Evolutionary conservation across 2,329 filamentous ascomycete genomes (phyloP).

Genomic region (Epichloe sp.): DNA sequence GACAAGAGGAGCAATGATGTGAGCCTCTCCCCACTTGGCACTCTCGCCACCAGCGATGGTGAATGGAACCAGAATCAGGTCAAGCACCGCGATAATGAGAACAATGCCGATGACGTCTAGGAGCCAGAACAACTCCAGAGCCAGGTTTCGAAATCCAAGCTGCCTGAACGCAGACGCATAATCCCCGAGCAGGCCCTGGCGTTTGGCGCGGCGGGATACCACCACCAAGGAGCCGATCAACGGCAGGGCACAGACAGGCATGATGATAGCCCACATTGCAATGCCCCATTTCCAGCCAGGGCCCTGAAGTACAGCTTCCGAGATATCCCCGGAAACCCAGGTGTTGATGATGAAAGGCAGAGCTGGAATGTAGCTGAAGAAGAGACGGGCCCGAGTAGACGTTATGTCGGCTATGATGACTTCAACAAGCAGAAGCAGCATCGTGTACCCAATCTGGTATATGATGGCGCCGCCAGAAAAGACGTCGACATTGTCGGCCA

Average conservation of each 20-base stretch:
- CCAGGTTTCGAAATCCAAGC: conserved; percentile 27
- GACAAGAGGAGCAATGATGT: conserved; percentile 42
- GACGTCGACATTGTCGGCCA: conserved; percentile 29
- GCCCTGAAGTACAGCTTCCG: conserved; percentile 29
- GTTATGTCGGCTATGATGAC: conserved; percentile 59
- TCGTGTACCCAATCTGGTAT: conserved; percentile 48
- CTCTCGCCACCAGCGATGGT: conserved; percentile 35
- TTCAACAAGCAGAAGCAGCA: conserved; percentile 46
- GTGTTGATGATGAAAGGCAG: conserved; percentile 51
- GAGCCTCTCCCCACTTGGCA: conserved; percentile 32
- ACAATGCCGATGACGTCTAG: conserved; percentile 44
- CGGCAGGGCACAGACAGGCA: conserved; percentile 47
- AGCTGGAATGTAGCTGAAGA: conserved; percentile 47
- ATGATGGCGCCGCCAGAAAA: conserved; percentile 50
- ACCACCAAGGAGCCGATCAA: conserved; percentile 42
- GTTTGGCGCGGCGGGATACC: conserved; percentile 43
- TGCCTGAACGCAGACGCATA: conserved; percentile 14
- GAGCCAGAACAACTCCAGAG: conserved; percentile 35
- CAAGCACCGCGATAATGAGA: conserved; percentile 41
- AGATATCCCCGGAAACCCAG: conserved; percentile 47
- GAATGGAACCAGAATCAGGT: conserved; percentile 51
- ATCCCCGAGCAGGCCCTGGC: conserved; percentile 27
- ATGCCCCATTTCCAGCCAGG: conserved; percentile 51
- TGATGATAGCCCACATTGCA: conserved; percentile 52
- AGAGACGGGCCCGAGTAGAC: conserved; percentile 48